Evolutionary conservation across 1,284 basidiomycete species (phyloP).

Genomic region (Tranzscheliella williamsii): DNA sequence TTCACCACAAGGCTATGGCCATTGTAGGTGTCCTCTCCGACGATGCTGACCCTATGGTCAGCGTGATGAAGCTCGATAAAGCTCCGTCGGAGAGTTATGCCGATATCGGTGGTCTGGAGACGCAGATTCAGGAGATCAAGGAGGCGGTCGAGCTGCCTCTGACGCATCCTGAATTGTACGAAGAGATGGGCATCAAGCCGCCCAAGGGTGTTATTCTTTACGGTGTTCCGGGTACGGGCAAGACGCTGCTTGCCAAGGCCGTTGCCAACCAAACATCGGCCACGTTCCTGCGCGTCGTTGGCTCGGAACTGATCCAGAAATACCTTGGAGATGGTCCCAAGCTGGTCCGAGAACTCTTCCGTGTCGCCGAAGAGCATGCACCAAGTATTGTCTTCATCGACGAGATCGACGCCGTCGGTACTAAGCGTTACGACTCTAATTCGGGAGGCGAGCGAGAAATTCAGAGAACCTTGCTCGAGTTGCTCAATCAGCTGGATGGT

Average conservation of each 20-base stretch:
- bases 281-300: constrained; percentile 95
- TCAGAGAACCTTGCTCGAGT: constrained; percentile 63
- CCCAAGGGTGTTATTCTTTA: constrained; percentile 99
- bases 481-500: constrained; percentile 80
- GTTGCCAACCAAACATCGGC: constrained; percentile 99
- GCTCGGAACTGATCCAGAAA: constrained; percentile 98
- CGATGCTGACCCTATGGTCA: constrained; percentile 96
- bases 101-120: constrained; percentile 94
- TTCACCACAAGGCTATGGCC: constrained; percentile 95
- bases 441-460: constrained; percentile 64
- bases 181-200: constrained; percentile 99
- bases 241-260: constrained; percentile 95
- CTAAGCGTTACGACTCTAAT: constrained; percentile 64
- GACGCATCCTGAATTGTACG: constrained; percentile 97
- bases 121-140: constrained; percentile 98
- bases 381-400: constrained; percentile 64
- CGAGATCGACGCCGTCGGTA: constrained; percentile 64
- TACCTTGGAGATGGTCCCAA: constrained; percentile 86
- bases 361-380: constrained; percentile 63
- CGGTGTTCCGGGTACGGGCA: constrained; percentile 97
- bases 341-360: constrained; percentile 64
- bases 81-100: constrained; percentile 98
- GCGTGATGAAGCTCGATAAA: constrained; percentile 93
- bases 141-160: constrained; percentile 98
- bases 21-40: constrained; percentile 95